A percentile compares a stretch with the other conserved stretches of the same genome.
Evolutionary conservation across 23 red algal species (phyloP).

Genomic region (Cyanidium caldarium): DNA sequence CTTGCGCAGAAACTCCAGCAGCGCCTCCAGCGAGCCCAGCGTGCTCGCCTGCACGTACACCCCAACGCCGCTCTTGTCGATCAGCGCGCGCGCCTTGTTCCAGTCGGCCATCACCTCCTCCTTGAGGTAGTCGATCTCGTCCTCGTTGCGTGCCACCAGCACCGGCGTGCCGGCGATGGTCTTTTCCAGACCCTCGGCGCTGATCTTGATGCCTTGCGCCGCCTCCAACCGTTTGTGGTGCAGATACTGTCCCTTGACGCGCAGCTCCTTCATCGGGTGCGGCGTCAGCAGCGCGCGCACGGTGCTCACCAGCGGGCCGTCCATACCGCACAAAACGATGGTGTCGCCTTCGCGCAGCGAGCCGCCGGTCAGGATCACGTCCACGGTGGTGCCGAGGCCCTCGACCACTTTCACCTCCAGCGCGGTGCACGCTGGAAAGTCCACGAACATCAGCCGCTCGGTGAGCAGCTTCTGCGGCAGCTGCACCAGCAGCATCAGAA

Average conservation of each 20-base stretch:
- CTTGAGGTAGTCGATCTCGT: conserved; percentile 85
- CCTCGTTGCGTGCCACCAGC: conserved; percentile 50
- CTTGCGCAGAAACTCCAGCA: conserved; percentile 74
- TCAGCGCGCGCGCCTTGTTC: conserved; percentile 41
- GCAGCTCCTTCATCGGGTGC: conserved; percentile 98
- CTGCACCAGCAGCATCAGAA: conserved; percentile 69
- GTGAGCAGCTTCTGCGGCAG: conserved; percentile 69
- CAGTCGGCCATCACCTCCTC: conserved; percentile 99
- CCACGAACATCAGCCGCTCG: conserved; percentile 38
- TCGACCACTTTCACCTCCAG: conserved; percentile 97
- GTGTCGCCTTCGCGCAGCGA: conserved; percentile 77
- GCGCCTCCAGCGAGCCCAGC: conserved; percentile 86
- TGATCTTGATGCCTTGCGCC: conserved; percentile 95
- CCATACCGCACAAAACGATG: conserved; percentile 87
- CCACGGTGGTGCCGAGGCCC: conserved; percentile 90
- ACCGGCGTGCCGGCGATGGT: conserved; percentile 92
- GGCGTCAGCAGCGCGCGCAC: conserved; percentile 90
- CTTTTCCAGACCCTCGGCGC: conserved; percentile 79
- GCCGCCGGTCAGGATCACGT: conserved; percentile 81
- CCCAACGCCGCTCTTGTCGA: conserved; percentile 77
- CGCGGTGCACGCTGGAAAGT: conserved; percentile 61
- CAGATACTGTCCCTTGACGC: conserved; percentile 92
- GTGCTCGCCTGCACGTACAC: conserved; percentile 98
- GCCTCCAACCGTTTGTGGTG: conserved; percentile 81
- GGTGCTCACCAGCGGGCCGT: conserved; percentile 81